Evolutionary conservation across 2,329 filamentous ascomycete species (phyloP), one percentile per base, ranked within the genome.

Genomic region (Colletotrichum plurivorum): DNA sequence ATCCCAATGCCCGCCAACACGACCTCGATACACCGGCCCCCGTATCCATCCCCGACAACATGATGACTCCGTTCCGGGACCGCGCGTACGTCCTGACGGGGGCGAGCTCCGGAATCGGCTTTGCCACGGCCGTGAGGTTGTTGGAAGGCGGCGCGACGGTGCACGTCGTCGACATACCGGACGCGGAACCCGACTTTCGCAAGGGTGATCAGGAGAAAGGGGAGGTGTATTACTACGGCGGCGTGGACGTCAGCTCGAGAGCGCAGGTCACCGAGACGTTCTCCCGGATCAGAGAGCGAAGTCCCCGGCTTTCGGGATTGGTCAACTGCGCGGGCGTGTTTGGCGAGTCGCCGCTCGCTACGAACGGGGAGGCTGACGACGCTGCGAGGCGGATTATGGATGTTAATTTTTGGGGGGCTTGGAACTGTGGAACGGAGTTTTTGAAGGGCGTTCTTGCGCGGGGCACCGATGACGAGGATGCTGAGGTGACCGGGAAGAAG

Each of bases 21-120:
- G 8, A 10, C 31, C 8, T 36, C 31, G 10, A 36, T 36, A 8
- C 31, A 36, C 31, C 31, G 31, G 31, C 31, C 9, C 31, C 31
- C 22, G 22, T 25, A 36, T 10, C 41, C 10, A 10, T 20, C 18
- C 45, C 16, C 45, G 16, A 10, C 16, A 5, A 48, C 45, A 10
- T 7, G n/a, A 48, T 12, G 45, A 48, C 4, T 6, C 15, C 22
- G 3, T 25, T n/a, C 18, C 45, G 18, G 18, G 45, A 48, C 45
- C 45, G 45, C 18, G 45, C 18, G 13, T 52, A 52, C 16, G 25
- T 31, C 13, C 73, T 88, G 31, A 86, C 84, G 3, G 85, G 85
- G 27, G 81, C 81, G 2, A 81, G 81, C 1, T 79, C 78, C 6
- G 85, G 85, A 13, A 87, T 87, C 59, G 85, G 85, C 25, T 78